Conservation (phyloP, 306 rosid species). For the Trifolium subterraneum region DNA sequence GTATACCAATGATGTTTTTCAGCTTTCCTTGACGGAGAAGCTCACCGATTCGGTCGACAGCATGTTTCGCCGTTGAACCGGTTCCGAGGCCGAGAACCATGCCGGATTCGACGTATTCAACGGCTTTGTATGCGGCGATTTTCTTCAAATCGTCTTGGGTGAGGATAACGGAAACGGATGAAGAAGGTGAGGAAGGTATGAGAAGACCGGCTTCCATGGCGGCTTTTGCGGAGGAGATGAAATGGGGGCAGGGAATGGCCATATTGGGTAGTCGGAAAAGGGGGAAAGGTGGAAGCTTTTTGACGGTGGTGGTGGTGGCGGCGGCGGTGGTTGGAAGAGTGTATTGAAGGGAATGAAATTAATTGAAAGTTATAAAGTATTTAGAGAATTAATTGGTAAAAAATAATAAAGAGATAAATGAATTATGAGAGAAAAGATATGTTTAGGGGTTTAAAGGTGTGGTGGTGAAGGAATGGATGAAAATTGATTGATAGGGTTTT, state of each 20-base stretch:
- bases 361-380: too few relatives aligned
- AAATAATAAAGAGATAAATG: too few relatives aligned
- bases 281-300: not conserved
- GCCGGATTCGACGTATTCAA: conserved; percentile 81
- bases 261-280: conserved; percentile 35
- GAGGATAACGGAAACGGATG: conserved; percentile 53
- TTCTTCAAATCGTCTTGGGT: conserved; percentile 87
- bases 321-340: not conserved
- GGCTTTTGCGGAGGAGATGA: conserved; percentile 57
- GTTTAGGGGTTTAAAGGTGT: too few relatives aligned
- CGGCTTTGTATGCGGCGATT: conserved; percentile 92
- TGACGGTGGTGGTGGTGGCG: too few relatives aligned
- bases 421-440: too few relatives aligned
- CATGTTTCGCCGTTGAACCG: conserved; percentile 88
- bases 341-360: too few relatives aligned
- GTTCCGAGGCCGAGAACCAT: conserved; percentile 94
- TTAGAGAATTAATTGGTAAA: too few relatives aligned
- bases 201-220: conserved; percentile 69
- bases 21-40: conserved; percentile 74
- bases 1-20: conserved; percentile 69
- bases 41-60: conserved; percentile 80
- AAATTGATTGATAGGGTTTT: too few relatives aligned
- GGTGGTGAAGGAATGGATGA: too few relatives aligned
- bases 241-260: conserved; percentile 66
- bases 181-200: conserved; percentile 52